Base-by-base conservation (phyloP, 23 red algal genomes). In the Gracilaria vermiculophylla region DNA sequence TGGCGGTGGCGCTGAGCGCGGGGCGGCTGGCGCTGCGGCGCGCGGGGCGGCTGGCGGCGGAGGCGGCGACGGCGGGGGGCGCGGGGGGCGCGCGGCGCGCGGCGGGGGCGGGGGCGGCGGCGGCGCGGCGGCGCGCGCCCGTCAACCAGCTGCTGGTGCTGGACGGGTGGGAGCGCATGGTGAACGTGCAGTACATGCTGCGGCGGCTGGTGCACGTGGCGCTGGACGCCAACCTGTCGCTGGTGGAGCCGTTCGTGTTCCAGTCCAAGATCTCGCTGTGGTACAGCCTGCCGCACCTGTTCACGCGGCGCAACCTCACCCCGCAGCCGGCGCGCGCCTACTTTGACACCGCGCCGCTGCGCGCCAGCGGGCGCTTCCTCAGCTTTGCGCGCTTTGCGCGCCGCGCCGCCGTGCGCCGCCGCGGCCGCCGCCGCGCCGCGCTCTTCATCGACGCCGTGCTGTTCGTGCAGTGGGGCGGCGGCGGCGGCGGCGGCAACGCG, bases 81-180 rank as follows among this genome's bases (percentile, higher is more conserved):
- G n/a, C n/a, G n/a, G n/a, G n/a, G n/a, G n/a, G 7, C 45, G 45
- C 45, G 9, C 51, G 51, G 17, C 51, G 13, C 25, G 33, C 28
- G 25, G 61, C 33, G 61, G 33, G 13, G 7, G 11, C 61, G 23
- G 24, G 33, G 6, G 27, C 35, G 61, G 15, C 35, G 61, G 15
- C 61, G 61, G 3, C 11, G 61, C 28, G 2, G 35, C 31, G 9
- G 61, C 25, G 4, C 3, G 33, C 37, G 33, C 76, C 76, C 32
- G 37, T 20, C 56, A 67, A 85, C 48, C 40, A 50, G 29, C 16
- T 87, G 31, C 64, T 87, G 45, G 27, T 87, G 29, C 39, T 87
- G 47, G 83, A 87, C 83, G 50, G n/a, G 16, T 87, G 83, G 83
- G 83, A 87, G 39, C 64, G 83, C 47, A 87, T 87, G 83, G 62